These are phyloP conservation scores for Echites panduratus DNA, from an alignment of 257 asterid species.

Conservation along the genomic window DNA sequence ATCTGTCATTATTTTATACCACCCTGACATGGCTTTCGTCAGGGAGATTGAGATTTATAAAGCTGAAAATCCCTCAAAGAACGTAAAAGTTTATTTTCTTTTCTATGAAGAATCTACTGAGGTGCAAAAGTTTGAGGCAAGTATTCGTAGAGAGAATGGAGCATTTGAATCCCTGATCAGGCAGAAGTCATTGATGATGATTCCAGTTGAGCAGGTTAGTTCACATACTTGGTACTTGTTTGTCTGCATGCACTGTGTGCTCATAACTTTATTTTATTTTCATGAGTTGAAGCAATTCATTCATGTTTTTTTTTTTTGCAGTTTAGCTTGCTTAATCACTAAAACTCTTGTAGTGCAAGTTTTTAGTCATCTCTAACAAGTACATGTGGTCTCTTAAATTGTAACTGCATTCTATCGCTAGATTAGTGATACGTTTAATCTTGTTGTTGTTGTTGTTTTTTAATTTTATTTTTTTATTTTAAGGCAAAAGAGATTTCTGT, in stretches of 20 bases:
- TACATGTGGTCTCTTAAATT: background rate
- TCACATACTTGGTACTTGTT: conserved; percentile 5
- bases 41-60: conserved; percentile 89
- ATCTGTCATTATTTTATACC: conserved; percentile 76
- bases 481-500: background rate
- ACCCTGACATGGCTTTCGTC: conserved; percentile 83
- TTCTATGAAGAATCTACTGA: conserved; percentile 93
- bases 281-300: background rate
- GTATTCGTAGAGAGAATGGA: conserved; percentile 81
- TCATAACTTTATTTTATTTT: background rate
- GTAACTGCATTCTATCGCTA: background rate
- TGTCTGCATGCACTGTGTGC: background rate
- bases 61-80: conserved; percentile 76
- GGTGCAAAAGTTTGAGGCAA: conserved; percentile 90
- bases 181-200: conserved; percentile 91
- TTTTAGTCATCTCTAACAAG: background rate
- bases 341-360: background rate
- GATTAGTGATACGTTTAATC: background rate
- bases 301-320: background rate
- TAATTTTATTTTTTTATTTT: no score
- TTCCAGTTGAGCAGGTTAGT: conserved; percentile 78
- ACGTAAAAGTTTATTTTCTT: conserved; percentile 75
- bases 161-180: conserved; percentile 93
- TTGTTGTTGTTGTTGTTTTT: background rate
- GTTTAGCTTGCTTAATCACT: background rate